Conservation (phyloP, 495 filamentous ascomycete genomes). For the Halenospora varia region DNA sequence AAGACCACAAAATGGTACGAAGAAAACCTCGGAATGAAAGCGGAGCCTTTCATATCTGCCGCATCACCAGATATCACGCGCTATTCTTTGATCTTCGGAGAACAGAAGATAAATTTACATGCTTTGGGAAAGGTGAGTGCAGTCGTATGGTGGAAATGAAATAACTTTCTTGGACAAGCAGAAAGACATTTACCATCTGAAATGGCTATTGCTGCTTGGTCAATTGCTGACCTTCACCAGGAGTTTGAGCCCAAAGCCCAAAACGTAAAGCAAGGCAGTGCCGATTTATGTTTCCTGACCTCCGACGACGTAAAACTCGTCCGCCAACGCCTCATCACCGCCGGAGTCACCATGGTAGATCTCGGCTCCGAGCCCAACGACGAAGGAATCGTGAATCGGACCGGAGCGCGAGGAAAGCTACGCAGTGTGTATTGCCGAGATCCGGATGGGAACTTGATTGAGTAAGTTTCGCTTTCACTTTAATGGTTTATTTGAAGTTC, state of each 20-base stretch:
- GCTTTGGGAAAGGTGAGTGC: conserved; percentile 36
- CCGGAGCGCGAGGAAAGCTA: conserved; percentile 44
- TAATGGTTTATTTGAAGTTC: not conserved
- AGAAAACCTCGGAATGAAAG: conserved; percentile 43
- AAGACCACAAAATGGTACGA: conserved; percentile 43
- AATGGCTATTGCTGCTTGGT: too few species aligned
- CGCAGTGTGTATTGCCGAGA: conserved; percentile 52
- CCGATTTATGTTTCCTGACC: conserved; percentile 52
- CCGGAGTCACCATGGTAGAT: conserved; percentile 19
- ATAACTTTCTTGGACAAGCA: too few species aligned
- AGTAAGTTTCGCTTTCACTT: conserved; percentile 32
- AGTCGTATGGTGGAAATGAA: too few species aligned
- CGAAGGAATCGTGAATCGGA: conserved; percentile 42
- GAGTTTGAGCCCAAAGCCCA: conserved; percentile 53
- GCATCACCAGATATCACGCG: conserved; percentile 33
- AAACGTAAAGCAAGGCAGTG: conserved; percentile 42
- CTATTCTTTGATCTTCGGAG: conserved; percentile 46
- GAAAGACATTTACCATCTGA: too few species aligned
- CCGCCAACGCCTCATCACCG: conserved; percentile 4
- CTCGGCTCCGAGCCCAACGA: conserved; percentile 15
- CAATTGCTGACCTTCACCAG: too few species aligned
- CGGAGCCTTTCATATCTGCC: conserved; percentile 38
- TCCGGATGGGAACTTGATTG: conserved; percentile 54
- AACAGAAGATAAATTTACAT: conserved; percentile 54
- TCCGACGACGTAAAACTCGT: conserved; percentile 31